A percentile compares a stretch with the other conserved stretches of the same genome.
These are phyloP conservation scores for Tillandsia leiboldiana DNA, from an alignment of 176 grass and related monocot genomes.

Conservation along the genomic window DNA sequence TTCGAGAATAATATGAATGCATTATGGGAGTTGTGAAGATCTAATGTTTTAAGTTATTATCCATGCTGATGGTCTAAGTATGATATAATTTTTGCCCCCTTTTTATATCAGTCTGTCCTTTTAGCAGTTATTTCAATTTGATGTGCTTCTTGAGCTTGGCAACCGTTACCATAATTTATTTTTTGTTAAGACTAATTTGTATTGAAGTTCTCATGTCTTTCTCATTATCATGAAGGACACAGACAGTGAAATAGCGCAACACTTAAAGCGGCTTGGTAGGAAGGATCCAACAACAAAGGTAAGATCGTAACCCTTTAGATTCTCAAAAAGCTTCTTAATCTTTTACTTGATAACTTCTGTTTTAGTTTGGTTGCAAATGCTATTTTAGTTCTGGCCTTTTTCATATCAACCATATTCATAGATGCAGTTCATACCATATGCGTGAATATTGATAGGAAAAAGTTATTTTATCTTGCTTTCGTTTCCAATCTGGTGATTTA, in stretches of 20 bases:
- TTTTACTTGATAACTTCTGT: background rate
- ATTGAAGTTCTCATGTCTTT: background rate
- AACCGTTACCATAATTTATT: background rate
- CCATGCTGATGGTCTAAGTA: background rate
- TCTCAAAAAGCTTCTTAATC: background rate
- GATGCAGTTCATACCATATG: background rate
- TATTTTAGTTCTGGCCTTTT: background rate
- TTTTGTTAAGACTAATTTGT: constrained; percentile 11
- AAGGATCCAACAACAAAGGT: constrained; percentile 97
- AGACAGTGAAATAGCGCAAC: constrained; percentile 67
- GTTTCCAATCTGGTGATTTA: too few relatives aligned
- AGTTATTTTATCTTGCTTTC: too few relatives aligned
- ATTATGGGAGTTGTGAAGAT: background rate
- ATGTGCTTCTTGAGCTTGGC: background rate
- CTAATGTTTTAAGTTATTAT: background rate
- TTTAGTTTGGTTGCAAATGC: background rate
- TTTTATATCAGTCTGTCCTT: background rate
- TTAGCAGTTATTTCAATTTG: background rate
- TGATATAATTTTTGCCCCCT: background rate
- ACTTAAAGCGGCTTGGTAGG: constrained; percentile 74
- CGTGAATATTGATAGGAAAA: too few relatives aligned
- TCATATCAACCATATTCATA: too few relatives aligned
- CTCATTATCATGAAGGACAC: constrained; percentile 44
- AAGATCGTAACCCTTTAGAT: constrained; percentile 16
- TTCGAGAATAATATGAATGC: background rate